A percentile compares a stretch with the other conserved stretches of the same genome.
phyloP scores from a whole-genome alignment of 345 rosid genomes.

The Murraya koenigii region DNA sequence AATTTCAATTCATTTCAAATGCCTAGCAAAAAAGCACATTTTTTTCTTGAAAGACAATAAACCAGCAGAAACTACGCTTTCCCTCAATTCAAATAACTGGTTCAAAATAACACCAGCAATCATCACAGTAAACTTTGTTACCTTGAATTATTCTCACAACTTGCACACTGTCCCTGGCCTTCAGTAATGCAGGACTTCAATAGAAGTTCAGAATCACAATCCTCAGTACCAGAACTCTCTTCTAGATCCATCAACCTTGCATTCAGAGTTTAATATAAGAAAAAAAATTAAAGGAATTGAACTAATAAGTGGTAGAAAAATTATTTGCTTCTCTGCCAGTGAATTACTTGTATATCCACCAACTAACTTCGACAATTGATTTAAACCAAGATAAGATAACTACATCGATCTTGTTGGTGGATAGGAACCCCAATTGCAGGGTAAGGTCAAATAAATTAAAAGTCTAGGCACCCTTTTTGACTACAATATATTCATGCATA shows the following conservation, averaged over 20 bases:
- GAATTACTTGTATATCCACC: neutral
- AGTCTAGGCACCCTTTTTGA: neutral
- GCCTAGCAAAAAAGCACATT: neutral
- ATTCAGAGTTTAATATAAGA: neutral
- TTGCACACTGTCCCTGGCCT: conserved; percentile 23
- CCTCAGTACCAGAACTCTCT: conserved; percentile 72
- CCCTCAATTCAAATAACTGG: neutral
- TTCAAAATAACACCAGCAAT: neutral
- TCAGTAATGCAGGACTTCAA: conserved; percentile 32
- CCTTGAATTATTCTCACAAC: conserved; percentile 22
- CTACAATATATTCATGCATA: neutral
- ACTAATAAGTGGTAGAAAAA: neutral
- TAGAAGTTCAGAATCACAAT: conserved; percentile 47
- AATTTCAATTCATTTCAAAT: neutral
- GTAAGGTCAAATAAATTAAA: neutral
- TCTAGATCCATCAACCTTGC: conserved; percentile 78
- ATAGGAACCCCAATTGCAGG: no score
- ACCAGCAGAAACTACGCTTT: neutral
- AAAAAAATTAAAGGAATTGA: neutral
- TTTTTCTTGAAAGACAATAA: neutral
- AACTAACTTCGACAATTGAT: neutral
- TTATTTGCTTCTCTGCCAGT: neutral
- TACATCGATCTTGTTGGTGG: neutral
- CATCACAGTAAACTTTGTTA: neutral
- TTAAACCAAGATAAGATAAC: neutral